Percentiles rank a stretch among this genome's conserved stretches.
These are phyloP conservation scores for Epichloe gansuensis DNA, from an alignment of 2,329 filamentous ascomycete species.

Conservation along the genomic window DNA sequence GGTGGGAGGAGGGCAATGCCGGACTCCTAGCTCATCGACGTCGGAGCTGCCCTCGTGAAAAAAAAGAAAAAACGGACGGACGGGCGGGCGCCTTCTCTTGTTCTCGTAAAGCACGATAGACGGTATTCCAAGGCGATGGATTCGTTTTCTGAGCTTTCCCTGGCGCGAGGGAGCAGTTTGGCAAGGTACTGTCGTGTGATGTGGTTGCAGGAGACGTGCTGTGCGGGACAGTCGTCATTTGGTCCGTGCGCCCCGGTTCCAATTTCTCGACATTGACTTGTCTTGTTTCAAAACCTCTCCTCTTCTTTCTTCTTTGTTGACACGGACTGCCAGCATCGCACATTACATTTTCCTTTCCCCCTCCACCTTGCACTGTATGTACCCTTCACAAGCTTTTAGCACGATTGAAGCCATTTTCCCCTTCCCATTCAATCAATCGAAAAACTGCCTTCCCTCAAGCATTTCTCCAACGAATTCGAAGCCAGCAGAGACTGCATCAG, in stretches of 20 bases:
- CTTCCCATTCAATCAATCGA: background rate
- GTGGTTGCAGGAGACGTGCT: background rate
- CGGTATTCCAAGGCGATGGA: background rate
- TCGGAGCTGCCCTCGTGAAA: slow-evolving; percentile 5
- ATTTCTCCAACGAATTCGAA: background rate
- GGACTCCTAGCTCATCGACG: slow-evolving; percentile 22
- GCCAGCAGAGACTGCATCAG: background rate
- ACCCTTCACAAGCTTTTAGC: no score
- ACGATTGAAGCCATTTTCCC: no score
- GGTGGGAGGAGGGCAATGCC: slow-evolving; percentile 27
- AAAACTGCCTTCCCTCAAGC: background rate
- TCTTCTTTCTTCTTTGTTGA: no score
- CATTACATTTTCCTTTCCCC: no score
- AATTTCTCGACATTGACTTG: no score
- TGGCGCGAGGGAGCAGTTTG: background rate
- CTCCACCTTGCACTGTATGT: no score
- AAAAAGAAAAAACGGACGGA: background rate
- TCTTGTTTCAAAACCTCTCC: no score
- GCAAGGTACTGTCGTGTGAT: background rate
- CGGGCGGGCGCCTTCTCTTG: background rate
- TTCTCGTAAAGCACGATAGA: no score
- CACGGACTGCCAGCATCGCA: no score
- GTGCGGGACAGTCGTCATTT: background rate
- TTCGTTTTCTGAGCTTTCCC: background rate
- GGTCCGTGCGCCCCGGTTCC: no score